A percentile compares a stretch with the other conserved stretches of the same genome.
phyloP scores from a whole-genome alignment of 2,329 filamentous ascomycete genomes.

The Zymoseptoria pseudotritici region DNA sequence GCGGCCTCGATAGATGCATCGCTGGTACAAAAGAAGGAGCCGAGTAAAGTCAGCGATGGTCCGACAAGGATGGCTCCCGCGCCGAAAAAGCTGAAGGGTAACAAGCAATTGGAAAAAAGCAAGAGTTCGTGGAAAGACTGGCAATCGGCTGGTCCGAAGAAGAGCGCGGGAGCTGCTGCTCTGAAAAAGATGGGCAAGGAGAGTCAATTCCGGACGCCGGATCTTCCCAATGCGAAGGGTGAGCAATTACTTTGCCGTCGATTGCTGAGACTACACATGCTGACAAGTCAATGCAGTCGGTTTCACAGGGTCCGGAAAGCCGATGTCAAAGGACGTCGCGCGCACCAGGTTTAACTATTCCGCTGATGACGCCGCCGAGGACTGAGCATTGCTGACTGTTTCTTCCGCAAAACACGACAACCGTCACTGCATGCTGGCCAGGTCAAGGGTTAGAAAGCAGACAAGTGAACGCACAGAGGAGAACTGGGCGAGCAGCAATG shows the following conservation, averaged over 20 bases:
- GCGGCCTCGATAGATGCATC: slow-evolving; percentile 61
- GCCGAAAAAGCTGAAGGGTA: slow-evolving; percentile 78
- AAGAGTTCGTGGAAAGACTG: slow-evolving; percentile 97
- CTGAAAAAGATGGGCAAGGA: slow-evolving; percentile 23
- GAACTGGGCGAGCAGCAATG: too few species aligned
- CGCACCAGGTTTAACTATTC: slow-evolving; percentile 24
- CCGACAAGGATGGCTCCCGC: slow-evolving; percentile 38
- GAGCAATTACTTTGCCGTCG: slow-evolving; percentile 25
- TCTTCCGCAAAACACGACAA: not conserved
- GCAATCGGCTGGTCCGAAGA: slow-evolving; percentile 55
- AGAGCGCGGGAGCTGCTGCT: slow-evolving; percentile 15
- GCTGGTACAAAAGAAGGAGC: slow-evolving; percentile 54
- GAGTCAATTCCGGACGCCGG: slow-evolving; percentile 54
- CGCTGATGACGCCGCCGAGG: slow-evolving; percentile 13
- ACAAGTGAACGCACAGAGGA: too few species aligned
- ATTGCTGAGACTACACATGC: slow-evolving; percentile 17
- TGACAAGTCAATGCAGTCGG: slow-evolving; percentile 56
- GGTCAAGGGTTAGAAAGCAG: too few species aligned
- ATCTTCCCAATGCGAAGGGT: slow-evolving; percentile 82
- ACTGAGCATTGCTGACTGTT: slow-evolving; percentile 8
- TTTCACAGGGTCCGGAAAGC: slow-evolving; percentile 89
- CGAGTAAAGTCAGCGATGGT: slow-evolving; percentile 55
- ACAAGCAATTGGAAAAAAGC: slow-evolving; percentile 80
- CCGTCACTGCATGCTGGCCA: not conserved
- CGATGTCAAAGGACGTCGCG: slow-evolving; percentile 77